Conservation (phyloP, 108 stramenopile genomes). For the Tribonema minus region DNA sequence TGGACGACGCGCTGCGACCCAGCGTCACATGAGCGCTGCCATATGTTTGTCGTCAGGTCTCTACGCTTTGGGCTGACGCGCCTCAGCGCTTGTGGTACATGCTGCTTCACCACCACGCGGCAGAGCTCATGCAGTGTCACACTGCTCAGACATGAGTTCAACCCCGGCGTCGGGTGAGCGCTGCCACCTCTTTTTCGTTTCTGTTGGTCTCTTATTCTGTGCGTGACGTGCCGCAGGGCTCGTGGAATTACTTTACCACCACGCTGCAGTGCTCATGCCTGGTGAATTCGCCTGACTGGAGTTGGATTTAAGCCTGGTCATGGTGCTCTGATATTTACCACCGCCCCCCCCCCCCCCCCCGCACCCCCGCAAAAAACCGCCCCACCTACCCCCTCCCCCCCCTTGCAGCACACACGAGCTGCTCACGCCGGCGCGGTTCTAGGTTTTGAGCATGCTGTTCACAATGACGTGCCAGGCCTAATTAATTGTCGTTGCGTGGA, state of each 20-base stretch:
- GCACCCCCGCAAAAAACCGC: no score
- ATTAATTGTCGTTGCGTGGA: no score
- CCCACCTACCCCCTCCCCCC: no score
- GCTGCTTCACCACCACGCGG: not conserved
- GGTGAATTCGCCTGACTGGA: no score
- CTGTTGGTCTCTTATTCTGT: not conserved
- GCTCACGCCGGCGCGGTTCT: conserved; percentile 23
- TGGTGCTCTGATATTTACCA: no score
- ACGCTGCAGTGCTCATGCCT: no score
- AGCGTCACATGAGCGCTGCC: conserved; percentile 33
- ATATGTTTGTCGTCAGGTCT: not conserved
- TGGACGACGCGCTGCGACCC: conserved; percentile 48
- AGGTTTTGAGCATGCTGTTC: conserved; percentile 27
- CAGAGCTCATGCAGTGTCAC: not conserved
- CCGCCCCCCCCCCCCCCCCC: no score
- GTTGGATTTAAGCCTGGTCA: no score
- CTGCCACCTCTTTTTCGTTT: conserved; percentile 16
- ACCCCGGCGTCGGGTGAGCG: conserved; percentile 21
- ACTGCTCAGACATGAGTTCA: not conserved
- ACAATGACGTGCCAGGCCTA: no score
- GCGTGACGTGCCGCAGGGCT: no score
- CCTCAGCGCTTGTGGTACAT: not conserved
- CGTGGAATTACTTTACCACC: no score
- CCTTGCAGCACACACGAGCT: conserved; percentile 24
- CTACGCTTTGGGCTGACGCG: not conserved